These are phyloP conservation scores for Komagataea norvegica DNA, from an alignment of 1,139 yeast genomes.

Conservation along the genomic window DNA sequence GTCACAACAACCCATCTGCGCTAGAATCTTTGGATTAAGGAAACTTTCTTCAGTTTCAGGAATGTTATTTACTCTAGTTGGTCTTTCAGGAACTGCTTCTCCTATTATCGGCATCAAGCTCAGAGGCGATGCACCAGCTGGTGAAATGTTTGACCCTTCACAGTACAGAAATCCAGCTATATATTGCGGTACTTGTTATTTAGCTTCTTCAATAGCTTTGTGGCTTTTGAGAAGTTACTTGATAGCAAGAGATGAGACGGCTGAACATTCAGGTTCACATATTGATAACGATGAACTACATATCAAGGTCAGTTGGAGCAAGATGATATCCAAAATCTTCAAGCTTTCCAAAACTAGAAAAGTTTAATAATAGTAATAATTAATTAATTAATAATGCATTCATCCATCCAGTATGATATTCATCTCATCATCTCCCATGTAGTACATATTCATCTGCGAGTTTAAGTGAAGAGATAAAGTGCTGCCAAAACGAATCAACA, in stretches of 20 bases:
- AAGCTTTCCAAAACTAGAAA: conserved; percentile 11
- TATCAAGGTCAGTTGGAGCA: conserved; percentile 19
- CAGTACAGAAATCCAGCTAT: conserved; percentile 47
- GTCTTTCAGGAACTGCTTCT: conserved; percentile 44
- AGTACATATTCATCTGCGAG: conserved; percentile 10
- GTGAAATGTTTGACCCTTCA: conserved; percentile 33
- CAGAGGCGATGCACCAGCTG: conserved; percentile 31
- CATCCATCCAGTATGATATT: conserved; percentile 49
- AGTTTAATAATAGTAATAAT: conserved; percentile 2
- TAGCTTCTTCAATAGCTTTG: conserved; percentile 38
- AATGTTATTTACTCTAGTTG: conserved; percentile 48
- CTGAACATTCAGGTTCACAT: conserved; percentile 15
- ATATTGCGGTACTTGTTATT: conserved; percentile 48
- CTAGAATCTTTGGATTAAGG: conserved; percentile 42
- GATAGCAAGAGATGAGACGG: conserved; percentile 40
- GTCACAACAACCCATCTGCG: conserved; percentile 20
- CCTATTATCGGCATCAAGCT: conserved; percentile 51
- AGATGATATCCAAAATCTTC: conserved; percentile 13
- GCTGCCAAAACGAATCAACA: conserved; percentile 18
- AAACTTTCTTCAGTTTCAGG: conserved; percentile 46
- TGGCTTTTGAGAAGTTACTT: conserved; percentile 46
- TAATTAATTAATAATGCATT: no score
- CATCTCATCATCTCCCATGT: not conserved
- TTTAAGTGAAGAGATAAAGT: conserved; percentile 12
- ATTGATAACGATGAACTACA: conserved; percentile 27